Evolutionary conservation across 176 grass and related monocot species (phyloP).

Genomic region (Urochloa ruziziensis): DNA sequence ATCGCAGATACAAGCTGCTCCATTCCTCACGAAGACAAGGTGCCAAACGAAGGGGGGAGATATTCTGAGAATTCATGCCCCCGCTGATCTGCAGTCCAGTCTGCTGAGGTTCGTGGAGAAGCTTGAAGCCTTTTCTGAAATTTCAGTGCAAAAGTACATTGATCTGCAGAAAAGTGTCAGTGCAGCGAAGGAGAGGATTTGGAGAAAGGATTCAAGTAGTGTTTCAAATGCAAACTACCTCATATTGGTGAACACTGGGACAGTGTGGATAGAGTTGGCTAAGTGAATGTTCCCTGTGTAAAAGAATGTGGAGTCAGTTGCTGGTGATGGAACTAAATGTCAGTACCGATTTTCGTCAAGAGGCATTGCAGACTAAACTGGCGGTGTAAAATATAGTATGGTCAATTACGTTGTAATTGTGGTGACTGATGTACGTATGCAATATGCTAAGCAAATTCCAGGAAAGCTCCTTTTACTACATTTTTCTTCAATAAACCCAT

Average conservation of each 20-base stretch:
- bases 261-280: not conserved
- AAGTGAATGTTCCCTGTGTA: not conserved
- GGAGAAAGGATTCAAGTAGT: not conserved
- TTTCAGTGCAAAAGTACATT: slow-evolving; percentile 45
- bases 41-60: not conserved
- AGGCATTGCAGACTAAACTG: not conserved
- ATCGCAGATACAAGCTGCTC: slow-evolving; percentile 7
- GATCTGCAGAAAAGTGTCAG: slow-evolving; percentile 31
- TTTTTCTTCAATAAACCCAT: too few species aligned
- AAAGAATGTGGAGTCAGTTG: not conserved
- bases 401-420: not conserved
- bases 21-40: slow-evolving; percentile 21
- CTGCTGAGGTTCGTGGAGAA: slow-evolving; percentile 46
- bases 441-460: not conserved
- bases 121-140: slow-evolving; percentile 40
- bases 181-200: slow-evolving; percentile 22
- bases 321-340: not conserved
- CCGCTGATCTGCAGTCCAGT: slow-evolving; percentile 21
- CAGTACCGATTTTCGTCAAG: not conserved
- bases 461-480: too few species aligned
- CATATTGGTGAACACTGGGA: not conserved
- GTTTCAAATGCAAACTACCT: not conserved
- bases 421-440: not conserved
- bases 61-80: not conserved
- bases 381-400: not conserved